phyloP scores from a whole-genome alignment of 108 stramenopile genomes.

The Nannochloropsis oceanica region DNA sequence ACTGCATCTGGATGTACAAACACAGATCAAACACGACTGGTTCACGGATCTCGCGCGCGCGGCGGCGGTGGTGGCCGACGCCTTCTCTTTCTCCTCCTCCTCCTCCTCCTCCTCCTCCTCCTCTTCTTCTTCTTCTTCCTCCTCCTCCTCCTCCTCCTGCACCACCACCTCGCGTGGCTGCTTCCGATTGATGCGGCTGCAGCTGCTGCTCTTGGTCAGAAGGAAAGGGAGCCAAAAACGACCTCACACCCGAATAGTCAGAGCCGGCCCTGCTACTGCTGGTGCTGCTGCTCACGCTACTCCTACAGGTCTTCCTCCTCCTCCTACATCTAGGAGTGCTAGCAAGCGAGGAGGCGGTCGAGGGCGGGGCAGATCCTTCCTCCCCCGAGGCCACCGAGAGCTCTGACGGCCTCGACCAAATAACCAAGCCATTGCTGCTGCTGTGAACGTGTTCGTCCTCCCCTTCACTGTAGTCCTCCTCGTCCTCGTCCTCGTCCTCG shows the following conservation, averaged over 20 bases:
- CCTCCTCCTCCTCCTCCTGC: background rate
- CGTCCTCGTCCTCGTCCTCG: background rate
- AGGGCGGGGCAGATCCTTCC: background rate
- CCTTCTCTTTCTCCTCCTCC: background rate
- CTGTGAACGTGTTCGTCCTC: background rate
- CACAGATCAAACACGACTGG: conserved; percentile 27
- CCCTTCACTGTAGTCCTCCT: background rate
- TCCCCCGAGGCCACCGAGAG: background rate
- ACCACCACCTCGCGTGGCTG: background rate
- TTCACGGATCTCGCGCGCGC: background rate
- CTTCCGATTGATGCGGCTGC: background rate
- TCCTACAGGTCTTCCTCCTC: background rate
- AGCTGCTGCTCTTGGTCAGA: background rate
- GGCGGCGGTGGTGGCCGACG: background rate
- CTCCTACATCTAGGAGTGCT: background rate
- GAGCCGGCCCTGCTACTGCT: background rate
- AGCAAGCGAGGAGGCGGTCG: background rate
- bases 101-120: background rate
- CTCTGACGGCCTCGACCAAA: background rate
- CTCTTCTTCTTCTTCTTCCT: background rate
- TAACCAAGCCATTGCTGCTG: background rate
- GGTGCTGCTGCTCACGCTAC: background rate
- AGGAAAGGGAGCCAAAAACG: background rate
- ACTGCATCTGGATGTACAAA: conserved; percentile 94
- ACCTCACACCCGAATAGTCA: background rate